Conservation (phyloP, 2,329 filamentous ascomycete species). For the Fusarium staphyleae region DNA sequence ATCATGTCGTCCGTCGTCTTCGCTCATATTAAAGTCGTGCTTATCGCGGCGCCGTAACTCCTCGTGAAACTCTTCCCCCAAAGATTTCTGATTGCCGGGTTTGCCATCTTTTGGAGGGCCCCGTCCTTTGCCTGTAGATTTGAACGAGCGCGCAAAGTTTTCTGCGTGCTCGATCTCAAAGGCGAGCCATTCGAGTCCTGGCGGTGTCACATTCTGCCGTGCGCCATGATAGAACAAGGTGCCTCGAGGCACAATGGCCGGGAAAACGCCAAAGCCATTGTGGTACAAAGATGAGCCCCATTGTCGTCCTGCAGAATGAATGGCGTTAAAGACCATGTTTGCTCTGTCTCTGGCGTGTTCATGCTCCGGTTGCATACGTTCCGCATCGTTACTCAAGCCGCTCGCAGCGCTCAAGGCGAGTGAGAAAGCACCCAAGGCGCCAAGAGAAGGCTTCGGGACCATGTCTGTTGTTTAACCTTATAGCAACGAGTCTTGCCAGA, state of each 20-base stretch:
- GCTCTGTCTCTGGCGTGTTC: constrained; percentile 58
- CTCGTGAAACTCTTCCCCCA: constrained; percentile 6
- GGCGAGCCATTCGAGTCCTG: constrained; percentile 72
- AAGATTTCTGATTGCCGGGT: not conserved
- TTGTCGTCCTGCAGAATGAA: constrained; percentile 76
- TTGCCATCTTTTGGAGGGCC: constrained; percentile 3
- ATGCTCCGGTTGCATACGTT: constrained; percentile 46
- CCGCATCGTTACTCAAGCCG: constrained; percentile 3
- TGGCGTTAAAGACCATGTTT: constrained; percentile 73
- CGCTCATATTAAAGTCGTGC: not conserved
- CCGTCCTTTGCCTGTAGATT: not conserved
- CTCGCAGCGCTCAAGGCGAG: constrained; percentile 10
- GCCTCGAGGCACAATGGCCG: constrained; percentile 68
- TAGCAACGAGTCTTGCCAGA: not conserved
- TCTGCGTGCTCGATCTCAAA: constrained; percentile 80
- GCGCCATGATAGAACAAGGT: constrained; percentile 74
- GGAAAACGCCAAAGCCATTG: constrained; percentile 77
- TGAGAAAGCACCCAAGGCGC: constrained; percentile 18
- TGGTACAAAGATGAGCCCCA: constrained; percentile 77
- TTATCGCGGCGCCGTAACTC: constrained; percentile 18
- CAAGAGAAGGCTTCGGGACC: constrained; percentile 20
- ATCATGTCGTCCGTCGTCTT: not conserved
- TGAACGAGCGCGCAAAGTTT: constrained; percentile 59
- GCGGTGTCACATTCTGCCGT: constrained; percentile 52
- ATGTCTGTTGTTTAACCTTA: constrained; percentile 7